phyloP scores from a whole-genome alignment of 805 yeast species.

The Saturnispora halmiae region DNA sequence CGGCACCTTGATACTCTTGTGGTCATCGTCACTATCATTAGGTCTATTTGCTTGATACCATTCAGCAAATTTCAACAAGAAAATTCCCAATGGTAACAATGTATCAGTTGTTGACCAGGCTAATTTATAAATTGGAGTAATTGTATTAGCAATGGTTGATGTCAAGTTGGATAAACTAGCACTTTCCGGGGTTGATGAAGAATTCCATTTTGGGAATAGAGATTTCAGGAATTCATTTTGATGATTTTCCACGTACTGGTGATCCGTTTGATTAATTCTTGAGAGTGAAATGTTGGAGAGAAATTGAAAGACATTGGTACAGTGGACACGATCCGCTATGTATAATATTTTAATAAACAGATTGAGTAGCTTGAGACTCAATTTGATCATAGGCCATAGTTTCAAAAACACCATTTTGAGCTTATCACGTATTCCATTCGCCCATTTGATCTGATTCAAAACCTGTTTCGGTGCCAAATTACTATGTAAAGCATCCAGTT shows the following conservation, averaged over 20 bases:
- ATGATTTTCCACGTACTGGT: slow-evolving; percentile 31
- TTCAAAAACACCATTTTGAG: slow-evolving; percentile 35
- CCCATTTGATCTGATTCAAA: slow-evolving; percentile 31
- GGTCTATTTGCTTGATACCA: slow-evolving; percentile 73
- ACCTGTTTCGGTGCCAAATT: slow-evolving; percentile 50
- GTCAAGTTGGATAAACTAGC: slow-evolving; percentile 8
- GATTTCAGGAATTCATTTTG: slow-evolving; percentile 11
- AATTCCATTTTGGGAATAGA: background rate
- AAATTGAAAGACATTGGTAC: slow-evolving; percentile 54
- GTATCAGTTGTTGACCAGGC: slow-evolving; percentile 29
- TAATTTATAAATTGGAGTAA: slow-evolving; percentile 21
- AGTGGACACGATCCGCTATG: slow-evolving; percentile 55
- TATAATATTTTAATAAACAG: slow-evolving; percentile 54
- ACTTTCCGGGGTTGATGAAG: background rate
- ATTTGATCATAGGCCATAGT: slow-evolving; percentile 51
- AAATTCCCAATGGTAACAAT: slow-evolving; percentile 72
- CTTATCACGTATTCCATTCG: background rate
- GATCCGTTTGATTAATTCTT: slow-evolving; percentile 46
- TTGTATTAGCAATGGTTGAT: background rate
- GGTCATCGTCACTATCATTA: slow-evolving; percentile 27
- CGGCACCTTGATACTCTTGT: slow-evolving; percentile 16
- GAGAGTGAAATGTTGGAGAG: slow-evolving; percentile 58
- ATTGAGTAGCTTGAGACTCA: slow-evolving; percentile 38
- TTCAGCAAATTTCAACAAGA: slow-evolving; percentile 73
- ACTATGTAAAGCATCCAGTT: slow-evolving; percentile 57